Conservation (phyloP, 768 basidiomycete genomes). For the Porphyrellus cyaneotinctus region DNA sequence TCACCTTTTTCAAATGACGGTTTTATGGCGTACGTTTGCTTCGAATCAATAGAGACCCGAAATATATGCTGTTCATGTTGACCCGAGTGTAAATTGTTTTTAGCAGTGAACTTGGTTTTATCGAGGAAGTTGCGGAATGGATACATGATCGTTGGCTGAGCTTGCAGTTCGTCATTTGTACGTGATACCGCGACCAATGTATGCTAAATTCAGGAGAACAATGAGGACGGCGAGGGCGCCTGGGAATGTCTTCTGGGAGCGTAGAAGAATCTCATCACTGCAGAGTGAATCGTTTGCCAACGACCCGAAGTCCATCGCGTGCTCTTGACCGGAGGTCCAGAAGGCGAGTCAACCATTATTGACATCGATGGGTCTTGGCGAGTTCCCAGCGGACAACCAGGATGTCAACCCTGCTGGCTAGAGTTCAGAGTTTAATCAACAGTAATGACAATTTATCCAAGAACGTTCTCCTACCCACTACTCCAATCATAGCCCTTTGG, state of each 20-base stretch:
- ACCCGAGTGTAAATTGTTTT: constrained; percentile 23
- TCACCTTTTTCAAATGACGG: neutral
- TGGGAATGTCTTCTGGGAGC: constrained; percentile 6
- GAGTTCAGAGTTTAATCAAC: constrained; percentile 1
- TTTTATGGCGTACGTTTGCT: constrained; percentile 6
- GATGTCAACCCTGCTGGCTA: neutral
- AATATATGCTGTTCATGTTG: constrained; percentile 19
- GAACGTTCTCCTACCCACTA: neutral
- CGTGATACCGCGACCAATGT: constrained; percentile 21
- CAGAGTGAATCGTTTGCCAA: neutral
- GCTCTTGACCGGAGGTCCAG: neutral
- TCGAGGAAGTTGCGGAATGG: constrained; percentile 14
- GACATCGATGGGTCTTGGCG: neutral
- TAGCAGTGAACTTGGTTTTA: constrained; percentile 11
- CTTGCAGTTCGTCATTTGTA: constrained; percentile 21
- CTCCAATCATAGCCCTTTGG: neutral
- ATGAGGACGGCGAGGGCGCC: constrained; percentile 19
- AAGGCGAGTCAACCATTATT: neutral
- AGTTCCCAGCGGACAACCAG: neutral
- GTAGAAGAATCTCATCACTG: neutral
- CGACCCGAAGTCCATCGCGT: neutral
- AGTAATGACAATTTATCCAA: constrained; percentile 13
- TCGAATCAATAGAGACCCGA: constrained; percentile 2
- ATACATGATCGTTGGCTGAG: constrained; percentile 5
- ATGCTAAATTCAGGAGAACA: constrained; percentile 23